Conservation (phyloP, 345 rosid species). For the Kernera saxatilis region DNA sequence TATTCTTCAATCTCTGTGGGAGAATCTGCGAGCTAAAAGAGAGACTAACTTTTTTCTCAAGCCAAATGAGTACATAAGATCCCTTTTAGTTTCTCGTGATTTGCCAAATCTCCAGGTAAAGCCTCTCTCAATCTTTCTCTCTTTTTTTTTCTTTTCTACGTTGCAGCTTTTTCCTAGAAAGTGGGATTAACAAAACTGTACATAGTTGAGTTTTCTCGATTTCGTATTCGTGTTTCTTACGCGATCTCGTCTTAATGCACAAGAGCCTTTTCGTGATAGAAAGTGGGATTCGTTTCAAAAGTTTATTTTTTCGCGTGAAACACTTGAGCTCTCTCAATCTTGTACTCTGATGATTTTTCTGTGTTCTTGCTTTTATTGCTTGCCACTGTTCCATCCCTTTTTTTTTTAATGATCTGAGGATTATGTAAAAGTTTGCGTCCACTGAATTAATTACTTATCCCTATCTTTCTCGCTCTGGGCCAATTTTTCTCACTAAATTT, state of each 20-base stretch:
- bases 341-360: background rate
- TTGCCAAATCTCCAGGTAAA: constrained; percentile 20
- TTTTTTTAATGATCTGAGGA: background rate
- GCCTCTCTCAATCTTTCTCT: background rate
- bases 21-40: background rate
- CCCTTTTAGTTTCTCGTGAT: constrained; percentile 9
- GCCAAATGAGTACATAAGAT: constrained; percentile 19
- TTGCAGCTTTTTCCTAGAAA: background rate
- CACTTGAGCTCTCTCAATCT: background rate
- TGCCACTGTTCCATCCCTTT: background rate
- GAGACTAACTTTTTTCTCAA: background rate
- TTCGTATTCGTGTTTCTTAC: background rate
- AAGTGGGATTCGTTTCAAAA: background rate
- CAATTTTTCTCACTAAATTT: constrained; percentile 4
- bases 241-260: background rate
- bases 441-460: background rate
- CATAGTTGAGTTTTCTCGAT: background rate
- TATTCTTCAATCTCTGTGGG: background rate
- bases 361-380: constrained; percentile 11
- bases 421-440: too few species aligned
- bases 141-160: background rate
- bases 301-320: background rate
- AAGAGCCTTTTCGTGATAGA: background rate
- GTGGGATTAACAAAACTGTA: constrained; percentile 3
- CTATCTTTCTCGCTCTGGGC: constrained; percentile 1